phyloP scores from a whole-genome alignment of 2,329 filamentous ascomycete species.

The Nothophaeocryptopus gaeumannii region DNA sequence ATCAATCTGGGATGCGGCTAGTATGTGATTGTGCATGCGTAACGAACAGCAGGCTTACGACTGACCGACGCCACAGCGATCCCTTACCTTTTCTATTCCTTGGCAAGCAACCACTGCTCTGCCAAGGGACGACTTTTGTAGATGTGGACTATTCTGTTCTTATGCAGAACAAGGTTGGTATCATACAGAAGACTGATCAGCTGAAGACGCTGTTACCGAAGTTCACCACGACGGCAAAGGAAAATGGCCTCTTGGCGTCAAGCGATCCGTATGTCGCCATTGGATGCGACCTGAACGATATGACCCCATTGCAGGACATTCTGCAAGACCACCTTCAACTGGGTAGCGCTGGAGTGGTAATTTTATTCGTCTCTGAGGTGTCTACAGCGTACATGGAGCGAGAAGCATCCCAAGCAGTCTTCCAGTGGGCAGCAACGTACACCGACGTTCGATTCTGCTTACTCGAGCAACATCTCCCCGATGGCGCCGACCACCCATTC shows the following conservation, averaged over 20 bases:
- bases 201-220: conserved; percentile 52
- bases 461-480: conserved; percentile 80
- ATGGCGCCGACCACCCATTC: conserved; percentile 76
- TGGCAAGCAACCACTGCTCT: conserved; percentile 60
- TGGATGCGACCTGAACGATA: conserved; percentile 74
- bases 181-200: conserved; percentile 63
- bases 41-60: not conserved
- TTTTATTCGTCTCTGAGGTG: conserved; percentile 81
- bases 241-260: conserved; percentile 54
- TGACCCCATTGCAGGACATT: conserved; percentile 58
- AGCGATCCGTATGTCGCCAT: conserved; percentile 74
- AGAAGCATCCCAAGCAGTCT: conserved; percentile 67
- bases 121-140: conserved; percentile 64
- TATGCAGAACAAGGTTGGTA: conserved; percentile 68
- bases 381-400: conserved; percentile 88
- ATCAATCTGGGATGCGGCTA: conserved; percentile 88
- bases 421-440: conserved; percentile 73
- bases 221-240: conserved; percentile 35
- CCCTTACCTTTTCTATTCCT: conserved; percentile 83
- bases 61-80: conserved; percentile 57
- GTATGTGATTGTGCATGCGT: conserved; percentile 47
- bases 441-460: conserved; percentile 77
- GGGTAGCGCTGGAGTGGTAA: conserved; percentile 55
- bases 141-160: conserved; percentile 84
- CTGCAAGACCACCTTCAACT: conserved; percentile 60